A percentile compares a stretch with the other conserved stretches of the same genome.
phyloP scores from a whole-genome alignment of 140 eudicot genomes.

The Erigeron philadelphicus region DNA sequence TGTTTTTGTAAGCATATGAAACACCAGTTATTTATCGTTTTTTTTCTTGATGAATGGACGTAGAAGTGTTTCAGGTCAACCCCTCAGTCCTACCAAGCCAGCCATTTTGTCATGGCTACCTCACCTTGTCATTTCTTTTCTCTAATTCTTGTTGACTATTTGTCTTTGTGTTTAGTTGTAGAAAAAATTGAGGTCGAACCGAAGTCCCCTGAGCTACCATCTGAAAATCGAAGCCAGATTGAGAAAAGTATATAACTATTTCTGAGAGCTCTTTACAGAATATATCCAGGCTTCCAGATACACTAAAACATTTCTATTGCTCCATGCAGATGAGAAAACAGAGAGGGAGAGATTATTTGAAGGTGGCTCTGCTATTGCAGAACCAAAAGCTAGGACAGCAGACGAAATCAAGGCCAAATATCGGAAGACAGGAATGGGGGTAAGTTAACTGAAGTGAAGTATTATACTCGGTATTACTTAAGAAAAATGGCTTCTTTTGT shows the following conservation, averaged over 20 bases:
- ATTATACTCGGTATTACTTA: not conserved
- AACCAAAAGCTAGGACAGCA: slow-evolving; percentile 67
- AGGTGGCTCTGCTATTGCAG: slow-evolving; percentile 55
- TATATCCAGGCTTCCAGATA: slow-evolving; percentile 1
- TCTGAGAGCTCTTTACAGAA: slow-evolving; percentile 7
- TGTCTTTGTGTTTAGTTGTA: slow-evolving; percentile 31
- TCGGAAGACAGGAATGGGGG: slow-evolving; percentile 59
- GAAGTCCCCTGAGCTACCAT: slow-evolving; percentile 34
- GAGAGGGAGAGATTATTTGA: slow-evolving; percentile 77
- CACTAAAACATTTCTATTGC: slow-evolving; percentile 18
- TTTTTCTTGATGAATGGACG: not conserved
- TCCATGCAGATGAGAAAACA: slow-evolving; percentile 46
- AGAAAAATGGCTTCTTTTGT: slow-evolving; percentile 9
- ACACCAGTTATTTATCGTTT: not conserved
- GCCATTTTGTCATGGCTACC: slow-evolving; percentile 1
- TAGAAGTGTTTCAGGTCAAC: slow-evolving; percentile 2
- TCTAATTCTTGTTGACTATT: slow-evolving; percentile 1
- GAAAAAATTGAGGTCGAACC: slow-evolving; percentile 73
- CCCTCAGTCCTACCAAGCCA: not conserved
- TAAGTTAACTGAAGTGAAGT: slow-evolving; percentile 18
- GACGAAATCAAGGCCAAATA: slow-evolving; percentile 94
- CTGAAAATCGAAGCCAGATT: slow-evolving; percentile 22
- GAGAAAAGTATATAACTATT: slow-evolving; percentile 41
- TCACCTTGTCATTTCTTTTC: slow-evolving; percentile 13
- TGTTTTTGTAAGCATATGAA: slow-evolving; percentile 4